Base-by-base conservation (phyloP, 768 basidiomycete species). In the Podaxis sp. region DNA sequence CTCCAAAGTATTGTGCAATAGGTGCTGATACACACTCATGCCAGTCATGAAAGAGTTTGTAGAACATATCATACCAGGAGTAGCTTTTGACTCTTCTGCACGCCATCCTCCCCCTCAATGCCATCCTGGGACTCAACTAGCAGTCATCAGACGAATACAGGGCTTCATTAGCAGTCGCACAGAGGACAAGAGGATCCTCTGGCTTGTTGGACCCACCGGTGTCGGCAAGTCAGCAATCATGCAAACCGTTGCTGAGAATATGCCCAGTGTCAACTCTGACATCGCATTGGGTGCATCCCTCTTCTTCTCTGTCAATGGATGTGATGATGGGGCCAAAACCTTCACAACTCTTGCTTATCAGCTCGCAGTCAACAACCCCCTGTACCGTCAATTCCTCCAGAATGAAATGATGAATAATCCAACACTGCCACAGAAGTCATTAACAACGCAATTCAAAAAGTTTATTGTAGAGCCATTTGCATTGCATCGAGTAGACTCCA, bases 261-360 rank as follows among this genome's bases (percentile, higher is more conserved):
- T 36, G 2, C 12, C 38, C 17, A 38, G 19, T 9, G 36, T 17
- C 28, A n/a, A 15, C 15, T 17, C 30, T 36, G 13, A 19, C 24
- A 12, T 22, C 19, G 6, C 22, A 2, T 17, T 36, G 5, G 24
- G 26, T 11, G 55, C 39, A 2, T 57, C 55, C 3, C 17, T 57
- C 13, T 56, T 56, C 38, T 57, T 57, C 40, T 42, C 39, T 5
- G 38, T 57, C 55, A 57, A 42, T 8, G 55, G 38, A 24, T 40
- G 55, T 1, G 13, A 11, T 13, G 55, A 57, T 26, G 55, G 39
- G 38, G 19, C 40, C 1, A 57, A 57, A 55, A 24, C 13, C 24
- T 33, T 7, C 30, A 19, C 30, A 33, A 72, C 68, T 0, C 51
- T 74, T 3, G 64, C 69, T 2, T 68, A 66, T 36, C 69, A 74